A percentile compares a stretch with the other conserved stretches of the same genome.
Conservation (phyloP, 768 basidiomycete genomes). For the Galerina marginata region DNA sequence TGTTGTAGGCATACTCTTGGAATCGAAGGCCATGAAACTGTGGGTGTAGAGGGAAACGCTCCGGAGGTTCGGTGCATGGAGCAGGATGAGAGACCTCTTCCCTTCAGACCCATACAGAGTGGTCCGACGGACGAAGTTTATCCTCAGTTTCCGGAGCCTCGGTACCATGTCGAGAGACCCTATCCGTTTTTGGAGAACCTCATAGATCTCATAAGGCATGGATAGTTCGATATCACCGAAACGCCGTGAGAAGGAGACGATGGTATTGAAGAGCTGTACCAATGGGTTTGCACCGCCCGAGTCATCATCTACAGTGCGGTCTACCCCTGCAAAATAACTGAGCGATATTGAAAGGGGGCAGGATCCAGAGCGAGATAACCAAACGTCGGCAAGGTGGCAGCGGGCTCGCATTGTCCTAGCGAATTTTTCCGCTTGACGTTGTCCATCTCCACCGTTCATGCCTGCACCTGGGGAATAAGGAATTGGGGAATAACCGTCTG, state of each 20-base stretch:
- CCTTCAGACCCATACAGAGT: background rate
- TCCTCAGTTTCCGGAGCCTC: background rate
- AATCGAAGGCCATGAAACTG: background rate
- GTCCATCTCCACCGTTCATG: background rate
- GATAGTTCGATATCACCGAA: background rate
- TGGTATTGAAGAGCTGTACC: background rate
- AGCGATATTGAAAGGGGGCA: constrained; percentile 7
- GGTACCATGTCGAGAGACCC: background rate
- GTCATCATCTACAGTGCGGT: background rate
- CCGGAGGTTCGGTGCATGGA: background rate
- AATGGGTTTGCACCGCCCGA: background rate
- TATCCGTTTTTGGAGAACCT: background rate
- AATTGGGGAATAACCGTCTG: background rate
- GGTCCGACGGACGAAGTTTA: background rate
- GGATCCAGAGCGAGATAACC: constrained; percentile 3
- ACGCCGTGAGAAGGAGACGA: background rate
- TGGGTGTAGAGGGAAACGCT: background rate
- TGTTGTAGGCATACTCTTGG: background rate
- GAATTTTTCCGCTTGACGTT: background rate
- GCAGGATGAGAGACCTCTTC: background rate
- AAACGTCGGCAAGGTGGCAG: background rate
- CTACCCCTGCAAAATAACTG: no score
- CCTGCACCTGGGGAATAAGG: no score
- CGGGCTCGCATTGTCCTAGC: background rate
- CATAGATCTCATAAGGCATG: constrained; percentile 1